Percentiles rank a stretch among this genome's conserved stretches.
Evolutionary conservation across 257 asterid species (phyloP).

Genomic region (Nicotiana obtusifolia): DNA sequence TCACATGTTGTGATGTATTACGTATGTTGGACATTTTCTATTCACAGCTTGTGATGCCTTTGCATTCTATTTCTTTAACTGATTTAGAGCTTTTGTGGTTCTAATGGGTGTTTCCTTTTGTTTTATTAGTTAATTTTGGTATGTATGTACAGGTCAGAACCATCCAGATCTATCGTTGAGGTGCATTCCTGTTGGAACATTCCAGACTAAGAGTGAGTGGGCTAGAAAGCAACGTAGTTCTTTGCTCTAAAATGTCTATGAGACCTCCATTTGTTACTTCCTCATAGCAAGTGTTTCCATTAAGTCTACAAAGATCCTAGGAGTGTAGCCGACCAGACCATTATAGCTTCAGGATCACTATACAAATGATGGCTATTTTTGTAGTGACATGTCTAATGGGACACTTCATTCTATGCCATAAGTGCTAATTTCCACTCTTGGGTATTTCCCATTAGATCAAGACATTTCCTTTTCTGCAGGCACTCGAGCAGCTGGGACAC

Average conservation of each 20-base stretch:
- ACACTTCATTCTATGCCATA: conserved; percentile 15
- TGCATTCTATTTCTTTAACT: neutral
- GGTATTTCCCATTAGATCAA: conserved; percentile 20
- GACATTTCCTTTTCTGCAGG: conserved; percentile 21
- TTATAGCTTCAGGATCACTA: conserved; percentile 18
- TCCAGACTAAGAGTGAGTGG: conserved; percentile 11
- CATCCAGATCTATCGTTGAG: neutral
- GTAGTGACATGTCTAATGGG: conserved; percentile 12
- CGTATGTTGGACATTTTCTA: neutral
- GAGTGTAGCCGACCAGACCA: conserved; percentile 25
- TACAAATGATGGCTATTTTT: conserved; percentile 7
- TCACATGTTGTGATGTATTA: neutral
- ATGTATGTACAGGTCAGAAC: neutral
- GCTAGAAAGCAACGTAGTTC: neutral
- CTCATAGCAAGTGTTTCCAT: neutral
- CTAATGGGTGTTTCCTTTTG: conserved; percentile 1
- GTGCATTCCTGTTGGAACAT: conserved; percentile 4
- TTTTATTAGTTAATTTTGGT: neutral
- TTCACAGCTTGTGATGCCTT: neutral
- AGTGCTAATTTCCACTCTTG: conserved; percentile 15
- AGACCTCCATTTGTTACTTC: conserved; percentile 2
- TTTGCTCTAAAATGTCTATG: conserved; percentile 1
- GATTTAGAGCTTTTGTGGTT: neutral
- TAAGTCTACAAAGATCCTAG: neutral
- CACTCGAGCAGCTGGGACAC: conserved; percentile 9